Conservation (phyloP, 2,329 filamentous ascomycete species). For the Diplocarpon rosae region DNA sequence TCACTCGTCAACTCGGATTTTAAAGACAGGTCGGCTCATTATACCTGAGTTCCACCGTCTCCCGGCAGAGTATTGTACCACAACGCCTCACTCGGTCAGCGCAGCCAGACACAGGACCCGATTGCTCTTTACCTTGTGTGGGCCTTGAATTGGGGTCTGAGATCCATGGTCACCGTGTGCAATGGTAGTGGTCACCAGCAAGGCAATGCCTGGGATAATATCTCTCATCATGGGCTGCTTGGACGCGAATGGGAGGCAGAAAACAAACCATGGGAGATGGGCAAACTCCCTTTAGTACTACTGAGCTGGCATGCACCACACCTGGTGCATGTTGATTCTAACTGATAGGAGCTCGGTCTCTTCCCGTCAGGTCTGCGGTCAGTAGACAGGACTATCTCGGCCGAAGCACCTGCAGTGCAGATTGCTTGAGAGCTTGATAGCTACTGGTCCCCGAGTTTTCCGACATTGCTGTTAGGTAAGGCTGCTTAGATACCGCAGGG, state of each 20-base stretch:
- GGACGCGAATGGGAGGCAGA: conserved; percentile 1
- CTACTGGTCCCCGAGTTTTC: neutral
- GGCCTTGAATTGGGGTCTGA: conserved; percentile 20
- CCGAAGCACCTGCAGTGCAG: neutral
- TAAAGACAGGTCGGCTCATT: conserved; percentile 13
- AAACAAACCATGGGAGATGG: conserved; percentile 2
- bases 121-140: conserved; percentile 4
- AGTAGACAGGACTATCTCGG: conserved; percentile 9
- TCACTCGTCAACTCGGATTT: conserved; percentile 9
- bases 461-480: conserved; percentile 12
- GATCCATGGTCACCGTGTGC: conserved; percentile 83
- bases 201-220: conserved; percentile 17
- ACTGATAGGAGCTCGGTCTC: neutral
- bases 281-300: neutral
- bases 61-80: conserved; percentile 81
- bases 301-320: conserved; percentile 16
- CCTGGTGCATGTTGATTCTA: conserved; percentile 6
- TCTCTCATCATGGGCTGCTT: conserved; percentile 19
- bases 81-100: conserved; percentile 37
- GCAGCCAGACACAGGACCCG: neutral
- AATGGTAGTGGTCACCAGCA: conserved; percentile 54
- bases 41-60: conserved; percentile 71
- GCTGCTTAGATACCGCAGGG: neutral
- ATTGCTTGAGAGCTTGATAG: conserved; percentile 10
- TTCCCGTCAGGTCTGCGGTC: neutral